Evolutionary conservation across 1,139 yeast species (phyloP), one percentile per base, ranked within the genome.

Genomic region (Candida sanyaensis): DNA sequence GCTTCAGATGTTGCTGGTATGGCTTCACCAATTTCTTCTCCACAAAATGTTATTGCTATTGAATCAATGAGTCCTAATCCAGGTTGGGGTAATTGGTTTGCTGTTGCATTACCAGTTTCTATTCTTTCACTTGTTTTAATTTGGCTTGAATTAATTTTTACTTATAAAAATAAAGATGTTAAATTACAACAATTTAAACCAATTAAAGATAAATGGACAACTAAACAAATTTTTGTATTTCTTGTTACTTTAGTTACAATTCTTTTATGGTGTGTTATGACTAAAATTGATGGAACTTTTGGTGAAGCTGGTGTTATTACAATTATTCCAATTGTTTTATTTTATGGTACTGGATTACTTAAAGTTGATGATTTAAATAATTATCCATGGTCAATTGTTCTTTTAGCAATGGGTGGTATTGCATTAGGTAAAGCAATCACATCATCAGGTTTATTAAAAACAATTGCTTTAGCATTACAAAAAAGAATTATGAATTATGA

Each of bases 11-110:
- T 92, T 49, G 97, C 96, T 27, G 98, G 98, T 58, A 91, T 91
- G 96, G 87, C 96, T 0, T 89, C 97, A 2, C 98, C 98, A 9
- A 92, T 92, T 61, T 90, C 97, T 1, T 88, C 96, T 7, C 98
- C 98, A 4, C 98, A 92, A 64, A 92, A 92, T 65, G 88, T 92
- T 54, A 84, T 92, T 60, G 96, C 97, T 1, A 75, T 92, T 45
- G 90, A 90, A 53, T 75, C 86, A 55, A 92, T 92, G 97, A 74
- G 73, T 46, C 97, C 97, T 5, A 84, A 78, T 54, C 97, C 97
- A 2, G 88, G 96, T 12, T 92, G 98, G 98, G 86, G 88, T 11
- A 88, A 88, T 62, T 92, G 98, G 97, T 92, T 92, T 64, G 83
- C 86, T 11, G 83, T 92, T 43, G 83, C 96, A 0, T 71, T 91